Evolutionary conservation across 768 basidiomycete species (phyloP), one percentile per base, ranked within the genome.

Genomic region (Leccinum arenicola): DNA sequence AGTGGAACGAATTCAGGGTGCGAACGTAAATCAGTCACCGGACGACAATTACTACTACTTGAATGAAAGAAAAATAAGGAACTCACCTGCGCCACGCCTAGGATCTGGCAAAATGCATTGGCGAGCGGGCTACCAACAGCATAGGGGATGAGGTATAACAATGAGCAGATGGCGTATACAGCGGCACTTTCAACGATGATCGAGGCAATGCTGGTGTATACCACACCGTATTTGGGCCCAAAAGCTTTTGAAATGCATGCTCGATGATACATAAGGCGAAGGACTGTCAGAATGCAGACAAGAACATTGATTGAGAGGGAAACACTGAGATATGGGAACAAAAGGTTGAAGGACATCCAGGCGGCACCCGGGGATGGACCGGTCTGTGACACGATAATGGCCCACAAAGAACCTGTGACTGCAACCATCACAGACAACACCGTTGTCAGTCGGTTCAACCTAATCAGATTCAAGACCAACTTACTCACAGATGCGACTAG

Each of bases 171-270:
- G 12, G 74, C 31, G 53, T 76, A 75, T 17, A 76, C 63, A 10
- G 73, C 60, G 17, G 74, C 73, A 5, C 73, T 74, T 61, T 75
- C 74, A n/a, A 75, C 53, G 6, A 75, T 59, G 67, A 75, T 72
- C 14, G 73, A 52, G 19, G 73, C 70, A 29, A 74, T 68, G 57
- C 67, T 68, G 21, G 69, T 50, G 11, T 76, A 76, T 12, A 71
- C 61, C 7, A 29, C 49, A n/a, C 70, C 66, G 19, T 74, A 68
- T 9, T 19, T 65, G 2, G 61, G 56, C 25, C 73, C 72, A 21
- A 74, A 69, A 40, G 59, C 64, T 23, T 36, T 68, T 29, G 65
- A 63, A 52, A 69, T 66, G 55, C 61, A 64, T 23, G 62, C 55
- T 40, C 70, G 66, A 56, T 72, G 71, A 51, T 70, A 67, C 5